phyloP scores from a whole-genome alignment of 495 filamentous ascomycete species.

The Aspergillus cristatus region DNA sequence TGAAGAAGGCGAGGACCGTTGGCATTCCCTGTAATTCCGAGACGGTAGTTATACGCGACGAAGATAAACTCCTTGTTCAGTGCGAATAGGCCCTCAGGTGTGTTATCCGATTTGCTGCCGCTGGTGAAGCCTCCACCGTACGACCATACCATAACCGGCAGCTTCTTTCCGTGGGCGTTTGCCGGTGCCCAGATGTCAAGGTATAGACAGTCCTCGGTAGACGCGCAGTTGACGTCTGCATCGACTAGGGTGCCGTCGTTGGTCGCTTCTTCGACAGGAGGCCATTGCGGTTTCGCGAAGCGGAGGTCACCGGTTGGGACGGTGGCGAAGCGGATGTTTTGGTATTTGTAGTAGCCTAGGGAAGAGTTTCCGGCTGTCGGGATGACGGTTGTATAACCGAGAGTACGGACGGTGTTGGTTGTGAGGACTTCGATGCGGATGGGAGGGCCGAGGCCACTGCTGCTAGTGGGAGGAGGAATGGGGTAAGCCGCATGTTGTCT shows the following conservation, averaged over 20 bases:
- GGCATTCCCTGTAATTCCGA: slow-evolving; percentile 48
- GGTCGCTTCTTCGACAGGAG: slow-evolving; percentile 30
- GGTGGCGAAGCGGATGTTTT: slow-evolving; percentile 50
- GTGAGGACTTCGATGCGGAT: slow-evolving; percentile 3
- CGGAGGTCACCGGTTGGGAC: slow-evolving; percentile 45
- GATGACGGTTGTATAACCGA: slow-evolving; percentile 11
- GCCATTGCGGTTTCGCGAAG: slow-evolving; percentile 46
- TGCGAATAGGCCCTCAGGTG: slow-evolving; percentile 15
- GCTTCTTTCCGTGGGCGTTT: slow-evolving; percentile 12
- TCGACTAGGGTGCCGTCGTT: slow-evolving; percentile 43
- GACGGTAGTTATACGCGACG: slow-evolving; percentile 39
- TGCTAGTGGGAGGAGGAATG: too few relatives aligned
- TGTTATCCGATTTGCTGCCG: slow-evolving; percentile 15
- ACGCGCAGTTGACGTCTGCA: slow-evolving; percentile 34
- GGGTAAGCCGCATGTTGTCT: too few relatives aligned
- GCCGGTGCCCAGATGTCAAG: slow-evolving; percentile 10
- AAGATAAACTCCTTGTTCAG: slow-evolving; percentile 34
- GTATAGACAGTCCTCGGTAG: slow-evolving; percentile 11
- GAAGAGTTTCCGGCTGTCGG: slow-evolving; percentile 10
- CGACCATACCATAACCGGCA: slow-evolving; percentile 5
- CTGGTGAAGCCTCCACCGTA: slow-evolving; percentile 7
- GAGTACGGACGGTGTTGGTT: too few relatives aligned
- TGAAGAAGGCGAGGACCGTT: slow-evolving; percentile 27
- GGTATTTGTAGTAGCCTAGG: slow-evolving; percentile 18
- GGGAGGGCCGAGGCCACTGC: neutral